Base-by-base conservation (phyloP, 441 rosid species). In the Aleurites moluccanus region DNA sequence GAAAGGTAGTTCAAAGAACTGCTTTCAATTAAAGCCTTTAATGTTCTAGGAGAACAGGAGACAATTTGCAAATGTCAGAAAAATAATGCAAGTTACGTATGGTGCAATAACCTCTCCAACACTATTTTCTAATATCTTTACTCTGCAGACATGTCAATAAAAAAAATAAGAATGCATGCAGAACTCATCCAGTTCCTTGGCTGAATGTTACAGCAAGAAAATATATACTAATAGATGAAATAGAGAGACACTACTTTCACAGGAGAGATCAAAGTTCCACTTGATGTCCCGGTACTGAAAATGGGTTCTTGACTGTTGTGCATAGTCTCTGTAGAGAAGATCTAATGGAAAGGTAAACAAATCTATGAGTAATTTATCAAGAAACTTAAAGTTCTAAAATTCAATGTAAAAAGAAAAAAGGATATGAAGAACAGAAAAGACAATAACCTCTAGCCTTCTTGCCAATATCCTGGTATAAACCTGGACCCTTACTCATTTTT, bases 321-420 rank as follows among this genome's bases (percentile, higher is more conserved):
- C 87, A 82, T 86, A 88, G 73, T 84, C 89, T 83, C 79, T 81
- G 81, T 81, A 80, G 55, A 89, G 90, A 74, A 88, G 81, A 80
- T 88, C 91, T 89, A 60, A 50, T n/a, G 35, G 42, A 55, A 68
- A 68, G 9, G 18, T 16, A 69, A 28, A 55, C 9, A 65, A 49
- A 57, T 20, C 30, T 13, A 49, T 18, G 21, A 77, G 59, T 33
- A 42, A 45, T 14, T 45, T 15, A 35, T 73, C 6, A 75, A 55
- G 52, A 33, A 47, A 74, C 27, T 21, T 27, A 1, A 20, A 57
- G 40, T 8, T 33, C 3, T 9, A 55, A 52, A 52, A 8, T 42
- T 20, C 35, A 40, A 14, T 38, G 33, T 10, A 9, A 2, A 7
- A 38, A 40, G 28, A 23, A 14, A 69, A 27, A 15, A 23, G 28